Percentiles rank a stretch among this genome's conserved stretches.
Conservation (phyloP, 2,329 filamentous ascomycete species). For the Aspergillus niger region DNA sequence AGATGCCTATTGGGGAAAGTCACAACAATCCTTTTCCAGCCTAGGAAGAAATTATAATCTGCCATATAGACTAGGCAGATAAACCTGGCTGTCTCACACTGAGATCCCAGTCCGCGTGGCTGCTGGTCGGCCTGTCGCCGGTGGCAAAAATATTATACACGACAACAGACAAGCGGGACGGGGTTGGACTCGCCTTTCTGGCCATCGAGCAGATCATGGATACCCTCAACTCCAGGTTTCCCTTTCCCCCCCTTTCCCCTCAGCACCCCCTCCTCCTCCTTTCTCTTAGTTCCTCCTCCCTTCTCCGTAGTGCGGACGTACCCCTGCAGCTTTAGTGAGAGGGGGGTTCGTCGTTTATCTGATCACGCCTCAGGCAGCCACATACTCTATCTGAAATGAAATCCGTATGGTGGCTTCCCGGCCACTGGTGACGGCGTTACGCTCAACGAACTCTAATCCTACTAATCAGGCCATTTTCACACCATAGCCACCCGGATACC, state of each 20-base stretch:
- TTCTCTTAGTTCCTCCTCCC: neutral
- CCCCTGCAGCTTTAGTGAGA: neutral
- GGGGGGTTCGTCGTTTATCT: constrained; percentile 1
- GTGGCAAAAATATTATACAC: neutral
- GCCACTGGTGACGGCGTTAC: neutral
- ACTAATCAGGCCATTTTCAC: neutral
- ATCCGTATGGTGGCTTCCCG: too few relatives aligned
- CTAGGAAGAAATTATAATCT: too few relatives aligned
- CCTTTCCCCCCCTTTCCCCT: too few relatives aligned
- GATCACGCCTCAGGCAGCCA: constrained; percentile 9
- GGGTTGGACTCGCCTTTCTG: neutral
- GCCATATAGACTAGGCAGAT: too few relatives aligned
- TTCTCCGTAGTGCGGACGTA: neutral
- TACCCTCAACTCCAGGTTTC: neutral
- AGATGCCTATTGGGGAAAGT: too few relatives aligned
- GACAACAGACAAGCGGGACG: neutral
- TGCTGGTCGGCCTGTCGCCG: neutral
- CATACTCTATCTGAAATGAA: neutral
- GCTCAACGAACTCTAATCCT: constrained; percentile 1
- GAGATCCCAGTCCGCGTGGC: neutral
- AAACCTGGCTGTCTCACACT: neutral
- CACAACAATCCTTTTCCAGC: too few relatives aligned
- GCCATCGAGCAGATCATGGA: neutral
- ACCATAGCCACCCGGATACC: neutral
- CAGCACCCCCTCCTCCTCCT: neutral